Evolutionary conservation across 768 basidiomycete genomes (phyloP), one percentile per base, ranked within the genome.

Genomic region (Pholiota molesta): DNA sequence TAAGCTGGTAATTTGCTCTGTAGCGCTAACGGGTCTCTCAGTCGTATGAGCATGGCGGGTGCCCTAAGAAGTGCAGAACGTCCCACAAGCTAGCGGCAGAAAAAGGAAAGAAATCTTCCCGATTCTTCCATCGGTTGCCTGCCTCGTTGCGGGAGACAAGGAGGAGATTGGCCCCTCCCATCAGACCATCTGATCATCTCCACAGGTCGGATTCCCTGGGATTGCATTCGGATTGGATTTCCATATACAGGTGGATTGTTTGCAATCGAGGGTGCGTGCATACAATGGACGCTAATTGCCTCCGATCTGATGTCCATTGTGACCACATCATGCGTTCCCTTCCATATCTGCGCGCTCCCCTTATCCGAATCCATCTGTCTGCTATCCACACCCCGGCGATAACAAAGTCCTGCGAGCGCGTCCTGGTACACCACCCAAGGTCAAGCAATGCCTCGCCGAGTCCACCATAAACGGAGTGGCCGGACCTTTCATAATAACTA

Each of bases 101-200:
- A 69, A 69, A 69, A 71, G 69, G 69, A 66, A 71, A 71, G 28
- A 67, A 67, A 69, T 71, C 68, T 71, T 71, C 69, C 69, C 64
- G 66, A 71, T 71, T 66, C 63, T 68, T 67, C 60, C 68, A 64
- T 69, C 62, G 62, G 13, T 49, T n/a, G 47, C 13, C 14, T 49
- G 47, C 47, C 47, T 49, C 47, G 47, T 49, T 49, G 47, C 47
- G 61, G 60, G 62, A 53, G 52, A 47, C n/a, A 61, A 60, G 54
- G 62, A 47, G 62, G 62, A 63, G 62, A 64, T 57, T 62, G 23
- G 59, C 37, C 45, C 5, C n/a, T n/a, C 53, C n/a, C 44, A 66
- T 62, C 58, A 57, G 44, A 62, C 57, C 66, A 65, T 67, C 64
- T 65, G 64, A 65, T 62, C 63, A 65, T 49, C 13, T 49, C 21